Conservation (phyloP, 2,329 filamentous ascomycete genomes). For the Thermomyces lanuginosus region DNA sequence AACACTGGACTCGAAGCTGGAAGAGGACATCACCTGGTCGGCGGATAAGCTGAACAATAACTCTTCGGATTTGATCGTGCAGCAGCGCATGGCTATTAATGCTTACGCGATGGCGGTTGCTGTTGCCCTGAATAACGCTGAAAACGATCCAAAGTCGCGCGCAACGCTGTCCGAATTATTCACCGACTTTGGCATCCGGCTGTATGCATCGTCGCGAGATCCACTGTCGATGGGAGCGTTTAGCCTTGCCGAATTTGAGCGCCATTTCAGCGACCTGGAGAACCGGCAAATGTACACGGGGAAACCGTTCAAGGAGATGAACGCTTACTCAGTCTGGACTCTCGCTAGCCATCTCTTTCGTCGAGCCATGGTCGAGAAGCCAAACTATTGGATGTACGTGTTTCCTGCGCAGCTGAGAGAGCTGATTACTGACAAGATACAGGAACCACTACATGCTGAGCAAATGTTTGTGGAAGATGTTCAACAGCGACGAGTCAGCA, state of each 20-base stretch:
- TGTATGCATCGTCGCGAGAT: conserved; percentile 52
- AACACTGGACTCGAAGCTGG: conserved; percentile 72
- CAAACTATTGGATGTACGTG: conserved; percentile 46
- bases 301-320: conserved; percentile 41
- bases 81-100: conserved; percentile 68
- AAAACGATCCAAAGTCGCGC: conserved; percentile 37
- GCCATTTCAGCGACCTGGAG: conserved; percentile 41
- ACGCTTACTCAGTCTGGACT: conserved; percentile 46
- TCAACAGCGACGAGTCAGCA: conserved; percentile 29
- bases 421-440: no score
- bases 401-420: no score
- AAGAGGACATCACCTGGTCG: conserved; percentile 75
- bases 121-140: conserved; percentile 40
- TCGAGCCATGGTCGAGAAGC: conserved; percentile 41
- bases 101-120: conserved; percentile 59
- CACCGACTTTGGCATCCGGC: conserved; percentile 49
- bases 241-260: conserved; percentile 42
- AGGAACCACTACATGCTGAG: conserved; percentile 52
- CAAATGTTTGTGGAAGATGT: conserved; percentile 61
- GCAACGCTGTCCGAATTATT: conserved; percentile 49
- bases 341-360: conserved; percentile 46
- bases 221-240: conserved; percentile 55
- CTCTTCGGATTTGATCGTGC: conserved; percentile 53
- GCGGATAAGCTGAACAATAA: conserved; percentile 84
- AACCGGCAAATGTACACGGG: conserved; percentile 40